These are phyloP conservation scores for Tetraselmis striata DNA, from an alignment of 139 green algal species.

Conservation along the genomic window DNA sequence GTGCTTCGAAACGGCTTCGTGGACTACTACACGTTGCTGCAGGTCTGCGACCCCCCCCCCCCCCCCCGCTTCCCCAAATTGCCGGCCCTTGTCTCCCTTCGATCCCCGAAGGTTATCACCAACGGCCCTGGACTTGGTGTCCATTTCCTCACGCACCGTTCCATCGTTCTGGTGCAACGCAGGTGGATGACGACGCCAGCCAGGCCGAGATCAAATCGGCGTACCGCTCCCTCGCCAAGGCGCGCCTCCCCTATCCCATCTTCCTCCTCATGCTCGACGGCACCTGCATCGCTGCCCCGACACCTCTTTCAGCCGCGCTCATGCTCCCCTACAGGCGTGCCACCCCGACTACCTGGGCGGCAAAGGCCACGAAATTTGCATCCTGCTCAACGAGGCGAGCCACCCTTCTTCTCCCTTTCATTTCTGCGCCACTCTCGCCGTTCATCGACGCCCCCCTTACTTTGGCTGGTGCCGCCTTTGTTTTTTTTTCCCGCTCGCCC, in stretches of 20 bases:
- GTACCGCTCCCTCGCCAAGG: slow-evolving; percentile 53
- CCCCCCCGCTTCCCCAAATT: no score
- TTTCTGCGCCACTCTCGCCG: neutral
- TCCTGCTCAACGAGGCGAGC: slow-evolving; percentile 76
- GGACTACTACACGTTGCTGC: neutral
- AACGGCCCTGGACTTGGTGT: no score
- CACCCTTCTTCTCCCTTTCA: neutral
- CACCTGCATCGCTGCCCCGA: no score
- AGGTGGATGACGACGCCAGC: slow-evolving; percentile 59
- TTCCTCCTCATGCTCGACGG: no score
- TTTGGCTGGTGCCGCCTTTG: neutral
- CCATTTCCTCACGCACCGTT: no score
- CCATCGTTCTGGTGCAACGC: neutral
- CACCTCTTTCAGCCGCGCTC: no score
- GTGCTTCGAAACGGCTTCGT: neutral
- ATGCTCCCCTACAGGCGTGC: no score
- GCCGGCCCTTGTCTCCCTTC: no score
- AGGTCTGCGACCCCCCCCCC: no score
- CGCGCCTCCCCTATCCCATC: slow-evolving; percentile 62
- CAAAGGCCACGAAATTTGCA: slow-evolving; percentile 72
- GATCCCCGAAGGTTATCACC: no score
- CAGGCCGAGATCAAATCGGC: slow-evolving; percentile 68
- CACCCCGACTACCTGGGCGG: slow-evolving; percentile 52
- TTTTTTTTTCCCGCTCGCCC: neutral
- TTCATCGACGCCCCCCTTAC: no score